Evolutionary conservation across 2,329 filamentous ascomycete species (phyloP).

Genomic region (Stachybotrys elegans): DNA sequence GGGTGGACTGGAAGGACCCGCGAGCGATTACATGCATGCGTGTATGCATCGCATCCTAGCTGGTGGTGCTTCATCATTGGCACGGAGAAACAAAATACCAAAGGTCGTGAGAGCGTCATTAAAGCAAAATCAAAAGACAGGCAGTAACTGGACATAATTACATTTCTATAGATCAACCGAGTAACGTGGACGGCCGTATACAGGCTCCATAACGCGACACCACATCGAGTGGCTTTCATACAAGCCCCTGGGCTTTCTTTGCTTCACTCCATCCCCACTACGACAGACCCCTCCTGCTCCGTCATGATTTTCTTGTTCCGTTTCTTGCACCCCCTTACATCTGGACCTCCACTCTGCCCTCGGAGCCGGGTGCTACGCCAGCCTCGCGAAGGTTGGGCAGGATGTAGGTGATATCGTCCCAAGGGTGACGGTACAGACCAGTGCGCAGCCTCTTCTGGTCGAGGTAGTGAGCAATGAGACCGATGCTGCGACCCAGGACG

Average conservation of each 20-base stretch:
- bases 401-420: slow-evolving; percentile 97
- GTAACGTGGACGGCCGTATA: slow-evolving; percentile 26
- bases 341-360: slow-evolving; percentile 87
- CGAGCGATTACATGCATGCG: too few species aligned
- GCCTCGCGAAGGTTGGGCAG: slow-evolving; percentile 72
- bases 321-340: too few species aligned
- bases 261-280: too few species aligned
- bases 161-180: slow-evolving; percentile 27
- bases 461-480: slow-evolving; percentile 98
- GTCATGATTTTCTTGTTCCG: too few species aligned
- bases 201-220: slow-evolving; percentile 29
- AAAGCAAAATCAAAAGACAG: background rate
- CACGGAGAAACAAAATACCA: too few species aligned
- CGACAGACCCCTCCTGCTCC: too few species aligned
- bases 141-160: slow-evolving; percentile 5
- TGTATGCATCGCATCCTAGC: too few species aligned
- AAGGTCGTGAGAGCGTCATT: background rate
- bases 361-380: slow-evolving; percentile 65
- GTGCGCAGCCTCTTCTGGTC: slow-evolving; percentile 99
- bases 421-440: slow-evolving; percentile 97
- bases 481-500: slow-evolving; percentile 93
- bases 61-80: too few species aligned
- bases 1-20: too few species aligned
- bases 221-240: slow-evolving; percentile 30
- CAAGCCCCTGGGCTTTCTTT: slow-evolving; percentile 19